phyloP scores from a whole-genome alignment of 2,329 filamentous ascomycete genomes.

The Penicillium hesseltinei region DNA sequence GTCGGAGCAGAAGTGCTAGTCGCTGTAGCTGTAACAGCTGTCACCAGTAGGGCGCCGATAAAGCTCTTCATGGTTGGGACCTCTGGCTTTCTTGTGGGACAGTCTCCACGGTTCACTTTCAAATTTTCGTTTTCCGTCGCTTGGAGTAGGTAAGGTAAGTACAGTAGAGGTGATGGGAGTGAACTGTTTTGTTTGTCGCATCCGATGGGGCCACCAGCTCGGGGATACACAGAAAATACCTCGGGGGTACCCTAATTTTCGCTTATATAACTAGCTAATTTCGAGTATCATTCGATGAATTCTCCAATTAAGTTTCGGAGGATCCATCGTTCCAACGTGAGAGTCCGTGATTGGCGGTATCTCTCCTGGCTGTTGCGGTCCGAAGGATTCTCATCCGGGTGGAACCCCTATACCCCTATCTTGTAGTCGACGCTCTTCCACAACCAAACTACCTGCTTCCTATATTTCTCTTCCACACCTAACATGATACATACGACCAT shows the following conservation, averaged over 20 bases:
- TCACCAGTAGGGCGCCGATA: conserved; percentile 1
- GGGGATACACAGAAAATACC: too few relatives aligned
- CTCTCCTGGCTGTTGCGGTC: not conserved
- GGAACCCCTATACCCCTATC: too few relatives aligned
- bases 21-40: conserved; percentile 5
- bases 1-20: conserved; percentile 7
- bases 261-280: too few relatives aligned
- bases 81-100: not conserved
- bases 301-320: not conserved
- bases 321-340: not conserved
- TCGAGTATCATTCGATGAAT: not conserved
- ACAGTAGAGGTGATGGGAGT: not conserved
- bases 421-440: too few relatives aligned
- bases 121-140: not conserved
- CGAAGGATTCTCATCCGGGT: too few relatives aligned
- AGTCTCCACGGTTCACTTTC: not conserved
- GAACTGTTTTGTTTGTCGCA: not conserved
- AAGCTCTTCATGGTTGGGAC: conserved; percentile 13
- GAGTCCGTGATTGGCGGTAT: not conserved
- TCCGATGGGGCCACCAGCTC: too few relatives aligned
- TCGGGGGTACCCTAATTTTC: too few relatives aligned
- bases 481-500: too few relatives aligned
- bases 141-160: not conserved
- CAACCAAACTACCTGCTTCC: too few relatives aligned
- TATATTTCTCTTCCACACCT: too few relatives aligned